Evolutionary conservation across 208 protist genomes (phyloP), one percentile per base, ranked within the genome.

Genomic region (Leishmania guyanensis): DNA sequence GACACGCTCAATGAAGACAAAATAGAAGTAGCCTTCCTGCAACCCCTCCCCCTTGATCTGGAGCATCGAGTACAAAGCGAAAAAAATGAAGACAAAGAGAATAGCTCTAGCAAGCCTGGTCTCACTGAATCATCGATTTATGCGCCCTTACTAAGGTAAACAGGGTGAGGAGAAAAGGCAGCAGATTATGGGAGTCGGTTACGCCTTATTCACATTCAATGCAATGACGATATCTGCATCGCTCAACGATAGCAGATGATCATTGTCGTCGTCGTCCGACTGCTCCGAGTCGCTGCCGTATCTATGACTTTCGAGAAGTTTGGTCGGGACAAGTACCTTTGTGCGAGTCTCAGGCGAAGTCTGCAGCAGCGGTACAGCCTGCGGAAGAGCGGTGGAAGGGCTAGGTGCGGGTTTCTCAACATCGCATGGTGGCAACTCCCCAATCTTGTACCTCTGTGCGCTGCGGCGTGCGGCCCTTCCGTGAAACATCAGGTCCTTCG

Each of bases 401-500:
- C 50, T 36, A 62, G 71, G 22, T n/a, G 71, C 2, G 29, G 53
- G 33, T n/a, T 81, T 83, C 56, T 75, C 60, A 54, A 36, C 54
- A 39, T 89, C 82, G 17, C 65, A 80, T 5, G 77, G 75, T 36
- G 64, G 78, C 68, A 96, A 62, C 69, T 91, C 90, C 26, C 88
- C 93, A 71, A 96, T 90, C 82, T 96, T 93, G 75, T 87, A 91
- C 33, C 66, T 76, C 17, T 77, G 65, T 66, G 88, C 88, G 10
- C 85, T 80, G 17, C 56, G 75, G 1, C 90, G 86, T 16, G 90
- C 78, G n/a, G 85, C 65, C 9, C 84, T 69, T 62, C 88, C 91
- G 64, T 95, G 93, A 75, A 93, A 94, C 76, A 88, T 77, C 39
- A 90, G 79, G 46, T 97, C 91, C 16, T 89, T 78, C 0, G 86